Conservation (phyloP, 805 yeast species). For the Schizosaccharomyces osmophilus region DNA sequence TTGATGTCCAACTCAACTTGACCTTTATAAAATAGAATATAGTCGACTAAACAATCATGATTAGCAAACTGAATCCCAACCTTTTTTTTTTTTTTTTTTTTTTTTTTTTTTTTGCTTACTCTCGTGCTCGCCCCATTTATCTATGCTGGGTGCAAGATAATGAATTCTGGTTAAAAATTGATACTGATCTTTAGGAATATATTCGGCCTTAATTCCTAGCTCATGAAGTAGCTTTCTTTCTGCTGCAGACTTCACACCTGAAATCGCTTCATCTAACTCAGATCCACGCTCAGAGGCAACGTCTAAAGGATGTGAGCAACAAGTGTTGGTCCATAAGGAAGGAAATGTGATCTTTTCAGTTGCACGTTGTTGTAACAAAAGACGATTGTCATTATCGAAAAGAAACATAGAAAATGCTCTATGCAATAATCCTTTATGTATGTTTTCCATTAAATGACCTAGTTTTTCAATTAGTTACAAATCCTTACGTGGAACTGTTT, state of each 20-base stretch:
- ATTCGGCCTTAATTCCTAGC: slow-evolving; percentile 47
- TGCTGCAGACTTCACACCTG: slow-evolving; percentile 72
- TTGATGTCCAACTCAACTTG: slow-evolving; percentile 29
- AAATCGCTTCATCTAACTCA: slow-evolving; percentile 32
- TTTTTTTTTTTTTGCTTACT: slow-evolving; percentile 10
- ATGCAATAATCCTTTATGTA: slow-evolving; percentile 65
- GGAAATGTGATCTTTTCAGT: slow-evolving; percentile 92
- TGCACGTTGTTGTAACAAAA: slow-evolving; percentile 85
- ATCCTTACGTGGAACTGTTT: neutral
- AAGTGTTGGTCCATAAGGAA: slow-evolving; percentile 90
- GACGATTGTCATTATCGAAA: slow-evolving; percentile 50
- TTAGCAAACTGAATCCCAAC: neutral
- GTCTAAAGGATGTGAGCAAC: slow-evolving; percentile 93
- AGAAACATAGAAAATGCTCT: slow-evolving; percentile 91
- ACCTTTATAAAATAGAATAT: slow-evolving; percentile 55
- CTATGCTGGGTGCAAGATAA: slow-evolving; percentile 58
- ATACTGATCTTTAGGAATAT: slow-evolving; percentile 35
- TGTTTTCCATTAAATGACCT: slow-evolving; percentile 48
- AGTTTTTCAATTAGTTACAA: slow-evolving; percentile 4
- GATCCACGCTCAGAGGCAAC: slow-evolving; percentile 57
- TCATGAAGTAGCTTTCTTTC: slow-evolving; percentile 82
- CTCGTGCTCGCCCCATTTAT: slow-evolving; percentile 93
- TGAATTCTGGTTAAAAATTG: slow-evolving; percentile 80
- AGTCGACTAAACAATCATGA: slow-evolving; percentile 29
- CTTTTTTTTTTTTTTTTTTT: too few species aligned